Conservation (phyloP, 2,329 filamentous ascomycete genomes). For the Chaetomiaceae sp. region DNA sequence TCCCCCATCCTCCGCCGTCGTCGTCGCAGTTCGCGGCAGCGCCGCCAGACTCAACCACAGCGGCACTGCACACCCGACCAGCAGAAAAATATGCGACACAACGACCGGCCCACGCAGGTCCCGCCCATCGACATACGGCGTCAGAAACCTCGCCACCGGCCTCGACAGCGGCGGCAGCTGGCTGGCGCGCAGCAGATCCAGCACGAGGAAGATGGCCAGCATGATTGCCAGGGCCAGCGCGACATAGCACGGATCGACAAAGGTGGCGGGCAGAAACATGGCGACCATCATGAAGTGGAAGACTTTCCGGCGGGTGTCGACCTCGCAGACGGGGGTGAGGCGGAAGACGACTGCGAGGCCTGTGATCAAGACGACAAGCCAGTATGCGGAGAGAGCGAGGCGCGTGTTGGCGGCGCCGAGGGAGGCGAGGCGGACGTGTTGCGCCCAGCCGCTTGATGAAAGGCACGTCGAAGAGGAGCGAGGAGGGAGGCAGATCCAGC, state of each 20-base stretch:
- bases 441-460: constrained; percentile 49
- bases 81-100: constrained; percentile 89
- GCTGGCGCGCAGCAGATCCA: constrained; percentile 83
- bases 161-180: constrained; percentile 86
- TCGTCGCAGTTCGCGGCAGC: constrained; percentile 38
- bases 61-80: constrained; percentile 91
- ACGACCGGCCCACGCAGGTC: constrained; percentile 92
- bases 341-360: constrained; percentile 71
- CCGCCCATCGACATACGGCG: constrained; percentile 88
- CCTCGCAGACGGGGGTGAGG: constrained; percentile 72
- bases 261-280: constrained; percentile 86
- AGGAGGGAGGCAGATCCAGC: constrained; percentile 68
- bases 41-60: constrained; percentile 82
- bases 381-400: constrained; percentile 71
- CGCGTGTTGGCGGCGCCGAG: constrained; percentile 76
- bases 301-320: constrained; percentile 92
- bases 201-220: constrained; percentile 76
- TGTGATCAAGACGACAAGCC: constrained; percentile 57
- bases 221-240: constrained; percentile 73
- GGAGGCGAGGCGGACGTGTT: constrained; percentile 55
- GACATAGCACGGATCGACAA: constrained; percentile 77
- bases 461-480: constrained; percentile 23
- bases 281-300: constrained; percentile 98
- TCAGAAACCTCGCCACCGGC: constrained; percentile 78
- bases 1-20: no score